Evolutionary conservation across 164 flowering plant genomes (phyloP), one percentile per base, ranked within the genome.

Genomic region (Tinospora cordifolia): DNA sequence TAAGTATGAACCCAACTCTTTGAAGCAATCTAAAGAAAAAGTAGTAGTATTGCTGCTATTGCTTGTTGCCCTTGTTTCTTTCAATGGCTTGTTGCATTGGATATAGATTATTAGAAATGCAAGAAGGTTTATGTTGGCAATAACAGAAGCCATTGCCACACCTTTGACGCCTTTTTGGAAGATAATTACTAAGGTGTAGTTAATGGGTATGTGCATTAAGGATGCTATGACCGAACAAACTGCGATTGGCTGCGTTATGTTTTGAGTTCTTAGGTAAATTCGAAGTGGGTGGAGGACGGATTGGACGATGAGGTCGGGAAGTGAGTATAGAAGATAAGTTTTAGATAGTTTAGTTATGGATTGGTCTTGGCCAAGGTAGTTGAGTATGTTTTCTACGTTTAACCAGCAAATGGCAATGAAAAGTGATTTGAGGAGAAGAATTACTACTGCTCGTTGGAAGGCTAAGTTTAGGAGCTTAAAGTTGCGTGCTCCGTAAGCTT

Each of bases 211-310:
- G 69, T 88, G 93, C 40, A 87, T 39, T 40, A 85, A n/a, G 11
- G 90, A 79, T 8, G 85, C 94, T 38, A 77, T 81, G 57, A 83
- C 79, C 0, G 97, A 80, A 0, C 96, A 90, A 21, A 84, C 12
- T 13, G 98, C 91, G 74, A 91, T 75, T n/a, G 98, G 97, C 63
- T 73, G 82, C 63, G 92, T 88, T 75, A 88, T 86, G 44, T 90
- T 88, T 77, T 90, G 97, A 1, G 97, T 83, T 21, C 97, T 88
- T 71, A 93, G 90, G 86, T 91, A 91, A 77, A 93, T 86, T 74
- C 93, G 85, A 69, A 91, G 82, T 67, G 98, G 98, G 79, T 93
- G 91, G 22, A 90, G 30, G 76, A 93, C 77, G 30, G 96, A 85
- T 81, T 85, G 83, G 47, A 91, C 79, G 49, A 90, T 13, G 6